phyloP scores from a whole-genome alignment of 2,329 filamentous ascomycete genomes.

The Trichoderma sp. region DNA sequence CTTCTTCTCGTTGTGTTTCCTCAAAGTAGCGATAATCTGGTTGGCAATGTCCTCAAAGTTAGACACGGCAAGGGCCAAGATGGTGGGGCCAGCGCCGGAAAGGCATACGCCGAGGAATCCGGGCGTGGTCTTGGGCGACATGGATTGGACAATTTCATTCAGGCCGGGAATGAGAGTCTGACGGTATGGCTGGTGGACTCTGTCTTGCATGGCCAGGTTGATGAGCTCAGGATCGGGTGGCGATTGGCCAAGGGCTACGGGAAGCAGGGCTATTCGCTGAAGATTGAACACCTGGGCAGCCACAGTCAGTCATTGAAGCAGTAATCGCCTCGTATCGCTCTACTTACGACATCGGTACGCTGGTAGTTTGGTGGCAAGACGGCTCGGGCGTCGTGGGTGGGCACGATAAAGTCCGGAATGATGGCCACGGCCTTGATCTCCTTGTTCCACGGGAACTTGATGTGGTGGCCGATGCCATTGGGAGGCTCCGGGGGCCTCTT shows the following conservation, averaged over 20 bases:
- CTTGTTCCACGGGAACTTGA: constrained; percentile 90
- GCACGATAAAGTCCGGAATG: constrained; percentile 92
- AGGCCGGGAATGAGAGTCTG: constrained; percentile 89
- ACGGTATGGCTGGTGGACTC: constrained; percentile 95
- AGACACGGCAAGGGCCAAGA: constrained; percentile 86
- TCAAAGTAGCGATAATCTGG: constrained; percentile 75
- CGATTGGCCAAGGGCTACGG: constrained; percentile 84
- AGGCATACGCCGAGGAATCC: constrained; percentile 93
- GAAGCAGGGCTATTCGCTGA: constrained; percentile 88
- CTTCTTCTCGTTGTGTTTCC: constrained; percentile 58
- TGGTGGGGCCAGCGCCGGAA: constrained; percentile 92
- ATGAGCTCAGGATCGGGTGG: constrained; percentile 93
- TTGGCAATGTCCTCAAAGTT: constrained; percentile 88
- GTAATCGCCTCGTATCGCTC: not conserved
- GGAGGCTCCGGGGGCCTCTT: constrained; percentile 86
- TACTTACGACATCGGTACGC: constrained; percentile 77
- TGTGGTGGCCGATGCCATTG: constrained; percentile 89
- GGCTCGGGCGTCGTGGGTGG: constrained; percentile 87
- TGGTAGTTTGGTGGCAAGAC: constrained; percentile 82
- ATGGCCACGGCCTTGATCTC: constrained; percentile 98
- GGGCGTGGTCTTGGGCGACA: constrained; percentile 84
- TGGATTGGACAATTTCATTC: constrained; percentile 85
- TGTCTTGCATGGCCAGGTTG: constrained; percentile 98
- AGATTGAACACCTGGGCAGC: constrained; percentile 79
- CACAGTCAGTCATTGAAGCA: constrained; percentile 19